These are phyloP conservation scores for Schoenoplectus triqueter DNA, from an alignment of 202 grass and related monocot genomes.

Conservation along the genomic window DNA sequence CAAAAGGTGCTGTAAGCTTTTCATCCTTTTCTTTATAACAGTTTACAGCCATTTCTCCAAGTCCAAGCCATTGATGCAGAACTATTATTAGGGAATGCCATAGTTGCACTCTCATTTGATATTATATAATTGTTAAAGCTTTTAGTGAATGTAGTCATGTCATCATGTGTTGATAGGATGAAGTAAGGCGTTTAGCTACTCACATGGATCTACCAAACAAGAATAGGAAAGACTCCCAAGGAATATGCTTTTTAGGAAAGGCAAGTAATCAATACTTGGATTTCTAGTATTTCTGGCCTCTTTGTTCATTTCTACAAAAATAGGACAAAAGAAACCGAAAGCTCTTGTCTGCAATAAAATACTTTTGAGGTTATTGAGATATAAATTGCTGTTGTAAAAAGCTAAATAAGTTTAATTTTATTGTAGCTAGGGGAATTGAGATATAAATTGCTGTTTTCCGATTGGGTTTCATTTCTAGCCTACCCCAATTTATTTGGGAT, in stretches of 20 bases:
- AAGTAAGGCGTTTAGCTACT: constrained; percentile 70
- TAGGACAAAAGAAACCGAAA: neutral
- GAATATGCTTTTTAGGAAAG: constrained; percentile 97
- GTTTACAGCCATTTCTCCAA: neutral
- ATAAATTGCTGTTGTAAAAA: neutral
- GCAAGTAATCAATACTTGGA: constrained; percentile 43
- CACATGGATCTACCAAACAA: constrained; percentile 82
- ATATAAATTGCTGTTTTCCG: too few species aligned
- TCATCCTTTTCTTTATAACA: neutral
- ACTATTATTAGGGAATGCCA: neutral
- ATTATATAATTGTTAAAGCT: constrained; percentile 13
- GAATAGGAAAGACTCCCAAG: constrained; percentile 88
- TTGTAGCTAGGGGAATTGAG: neutral
- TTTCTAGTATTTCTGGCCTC: neutral
- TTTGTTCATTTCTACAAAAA: neutral
- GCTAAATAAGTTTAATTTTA: constrained; percentile 12
- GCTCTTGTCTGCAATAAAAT: neutral
- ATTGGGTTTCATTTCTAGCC: too few species aligned
- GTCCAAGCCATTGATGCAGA: neutral
- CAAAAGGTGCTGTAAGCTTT: constrained; percentile 59
- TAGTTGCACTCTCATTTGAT: constrained; percentile 4
- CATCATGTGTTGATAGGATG: constrained; percentile 54
- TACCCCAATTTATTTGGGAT: too few species aligned
- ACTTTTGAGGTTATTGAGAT: neutral
- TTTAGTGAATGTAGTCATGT: constrained; percentile 20